A percentile compares a stretch with the other conserved stretches of the same genome.
Conservation (phyloP, 495 filamentous ascomycete species). For the Aeminium ludgeri region DNA sequence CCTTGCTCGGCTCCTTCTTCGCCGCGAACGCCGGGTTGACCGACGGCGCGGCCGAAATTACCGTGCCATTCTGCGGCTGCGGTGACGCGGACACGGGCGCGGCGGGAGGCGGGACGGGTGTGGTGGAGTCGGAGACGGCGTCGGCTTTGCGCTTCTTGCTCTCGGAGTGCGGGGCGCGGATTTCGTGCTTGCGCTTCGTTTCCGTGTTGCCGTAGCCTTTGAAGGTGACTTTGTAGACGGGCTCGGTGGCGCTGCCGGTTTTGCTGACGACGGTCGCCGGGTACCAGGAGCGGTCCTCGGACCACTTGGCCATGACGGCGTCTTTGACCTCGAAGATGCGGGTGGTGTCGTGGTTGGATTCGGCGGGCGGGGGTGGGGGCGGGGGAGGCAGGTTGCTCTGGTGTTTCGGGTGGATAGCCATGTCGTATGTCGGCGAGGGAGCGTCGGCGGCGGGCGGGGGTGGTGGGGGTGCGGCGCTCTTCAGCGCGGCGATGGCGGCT, state of each 20-base stretch:
- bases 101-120: slow-evolving; percentile 7
- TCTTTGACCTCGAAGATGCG: slow-evolving; percentile 73
- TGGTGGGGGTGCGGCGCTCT: slow-evolving; percentile 1
- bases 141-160: slow-evolving; percentile 85
- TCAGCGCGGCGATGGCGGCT: slow-evolving; percentile 6
- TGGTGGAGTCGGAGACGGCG: slow-evolving; percentile 39
- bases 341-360: slow-evolving; percentile 11
- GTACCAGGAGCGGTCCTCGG: slow-evolving; percentile 82
- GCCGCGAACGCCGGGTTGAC: slow-evolving; percentile 67
- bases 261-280: slow-evolving; percentile 84
- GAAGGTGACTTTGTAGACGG: slow-evolving; percentile 88
- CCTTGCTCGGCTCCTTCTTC: slow-evolving; percentile 48
- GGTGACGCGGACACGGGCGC: not conserved
- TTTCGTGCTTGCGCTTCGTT: slow-evolving; percentile 67
- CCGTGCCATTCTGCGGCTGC: slow-evolving; percentile 28
- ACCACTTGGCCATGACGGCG: slow-evolving; percentile 77
- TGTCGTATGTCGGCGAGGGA: slow-evolving; percentile 10
- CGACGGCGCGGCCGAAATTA: slow-evolving; percentile 76
- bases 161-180: slow-evolving; percentile 55
- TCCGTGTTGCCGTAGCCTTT: slow-evolving; percentile 77
- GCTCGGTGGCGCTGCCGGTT: slow-evolving; percentile 72
- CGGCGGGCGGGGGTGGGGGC: slow-evolving; percentile 27
- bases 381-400: slow-evolving; percentile 26
- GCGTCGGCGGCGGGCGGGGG: slow-evolving; percentile 7
- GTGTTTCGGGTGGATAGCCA: slow-evolving; percentile 17